Conservation (phyloP, 2,329 filamentous ascomycete genomes). For the Penicillium vulpinum region DNA sequence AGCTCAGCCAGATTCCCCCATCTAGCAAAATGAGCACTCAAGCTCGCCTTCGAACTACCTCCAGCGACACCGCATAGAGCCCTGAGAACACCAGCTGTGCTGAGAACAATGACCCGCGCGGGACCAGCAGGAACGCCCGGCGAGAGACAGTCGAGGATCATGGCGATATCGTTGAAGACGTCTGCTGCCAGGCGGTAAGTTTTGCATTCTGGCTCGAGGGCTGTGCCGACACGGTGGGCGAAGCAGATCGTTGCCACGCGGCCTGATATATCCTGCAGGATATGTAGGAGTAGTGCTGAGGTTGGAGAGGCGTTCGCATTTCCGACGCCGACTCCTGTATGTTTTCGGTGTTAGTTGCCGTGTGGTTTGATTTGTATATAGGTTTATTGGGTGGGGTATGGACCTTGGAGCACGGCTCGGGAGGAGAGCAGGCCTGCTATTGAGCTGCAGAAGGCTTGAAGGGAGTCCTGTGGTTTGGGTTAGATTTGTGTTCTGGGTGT, state of each 20-base stretch:
- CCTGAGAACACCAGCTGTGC: slow-evolving; percentile 61
- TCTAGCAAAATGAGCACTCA: slow-evolving; percentile 88
- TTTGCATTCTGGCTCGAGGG: slow-evolving; percentile 88
- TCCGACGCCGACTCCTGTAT: slow-evolving; percentile 73
- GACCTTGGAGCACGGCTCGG: slow-evolving; percentile 75
- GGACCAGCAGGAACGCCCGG: slow-evolving; percentile 66
- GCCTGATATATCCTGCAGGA: slow-evolving; percentile 78
- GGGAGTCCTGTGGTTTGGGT: slow-evolving; percentile 35
- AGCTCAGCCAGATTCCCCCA: slow-evolving; percentile 87
- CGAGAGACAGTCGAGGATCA: slow-evolving; percentile 81
- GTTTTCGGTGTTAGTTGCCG: slow-evolving; percentile 1
- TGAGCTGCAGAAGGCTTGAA: slow-evolving; percentile 46
- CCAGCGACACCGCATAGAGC: slow-evolving; percentile 86
- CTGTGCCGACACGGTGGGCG: slow-evolving; percentile 75
- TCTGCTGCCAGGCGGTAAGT: slow-evolving; percentile 84
- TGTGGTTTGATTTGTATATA: neutral
- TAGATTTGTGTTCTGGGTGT: neutral
- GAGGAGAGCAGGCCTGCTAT: slow-evolving; percentile 66
- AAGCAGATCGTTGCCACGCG: slow-evolving; percentile 83
- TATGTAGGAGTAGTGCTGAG: slow-evolving; percentile 75
- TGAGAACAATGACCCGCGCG: slow-evolving; percentile 57
- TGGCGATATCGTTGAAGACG: slow-evolving; percentile 81
- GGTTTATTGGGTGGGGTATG: slow-evolving; percentile 13
- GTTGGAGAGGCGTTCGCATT: slow-evolving; percentile 77
- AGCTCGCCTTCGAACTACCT: slow-evolving; percentile 82